These are phyloP conservation scores for Mrakia frigida DNA, from an alignment of 768 basidiomycete species.

Conservation along the genomic window DNA sequence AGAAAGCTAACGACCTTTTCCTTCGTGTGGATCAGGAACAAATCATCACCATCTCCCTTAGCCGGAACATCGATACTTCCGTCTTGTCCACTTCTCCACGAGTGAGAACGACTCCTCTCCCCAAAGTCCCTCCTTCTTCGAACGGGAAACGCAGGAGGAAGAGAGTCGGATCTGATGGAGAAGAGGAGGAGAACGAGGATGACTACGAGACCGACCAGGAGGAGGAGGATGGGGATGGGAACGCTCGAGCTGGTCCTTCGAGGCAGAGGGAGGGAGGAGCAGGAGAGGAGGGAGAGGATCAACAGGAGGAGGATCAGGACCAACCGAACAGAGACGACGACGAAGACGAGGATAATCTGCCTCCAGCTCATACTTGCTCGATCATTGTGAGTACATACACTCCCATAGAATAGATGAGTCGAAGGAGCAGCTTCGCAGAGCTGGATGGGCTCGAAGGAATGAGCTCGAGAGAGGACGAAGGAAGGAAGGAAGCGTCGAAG, in stretches of 20 bases:
- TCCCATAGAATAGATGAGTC: not conserved
- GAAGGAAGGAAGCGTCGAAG: not conserved
- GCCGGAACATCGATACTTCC: slow-evolving; percentile 19
- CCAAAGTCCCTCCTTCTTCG: not conserved
- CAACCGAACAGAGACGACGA: not conserved
- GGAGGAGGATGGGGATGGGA: not conserved
- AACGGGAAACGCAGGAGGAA: not conserved
- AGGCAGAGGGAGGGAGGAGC: not conserved
- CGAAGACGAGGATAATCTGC: not conserved
- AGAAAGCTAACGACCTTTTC: not conserved
- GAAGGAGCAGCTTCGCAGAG: not conserved
- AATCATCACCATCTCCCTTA: slow-evolving; percentile 25
- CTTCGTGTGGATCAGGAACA: slow-evolving; percentile 6
- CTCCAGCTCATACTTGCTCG: slow-evolving; percentile 13
- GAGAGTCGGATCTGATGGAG: not conserved
- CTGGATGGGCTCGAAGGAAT: not conserved
- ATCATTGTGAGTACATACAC: slow-evolving; percentile 16
- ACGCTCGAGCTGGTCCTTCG: not conserved
- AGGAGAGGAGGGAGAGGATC: not conserved
- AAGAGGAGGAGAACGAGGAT: not conserved
- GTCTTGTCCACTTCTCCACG: not conserved
- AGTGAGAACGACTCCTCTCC: not conserved
- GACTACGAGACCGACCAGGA: not conserved
- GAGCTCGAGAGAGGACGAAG: not conserved
- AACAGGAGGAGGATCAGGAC: not conserved